Evolutionary conservation across 495 filamentous ascomycete genomes (phyloP).

Genomic region (Penicillium soppii): DNA sequence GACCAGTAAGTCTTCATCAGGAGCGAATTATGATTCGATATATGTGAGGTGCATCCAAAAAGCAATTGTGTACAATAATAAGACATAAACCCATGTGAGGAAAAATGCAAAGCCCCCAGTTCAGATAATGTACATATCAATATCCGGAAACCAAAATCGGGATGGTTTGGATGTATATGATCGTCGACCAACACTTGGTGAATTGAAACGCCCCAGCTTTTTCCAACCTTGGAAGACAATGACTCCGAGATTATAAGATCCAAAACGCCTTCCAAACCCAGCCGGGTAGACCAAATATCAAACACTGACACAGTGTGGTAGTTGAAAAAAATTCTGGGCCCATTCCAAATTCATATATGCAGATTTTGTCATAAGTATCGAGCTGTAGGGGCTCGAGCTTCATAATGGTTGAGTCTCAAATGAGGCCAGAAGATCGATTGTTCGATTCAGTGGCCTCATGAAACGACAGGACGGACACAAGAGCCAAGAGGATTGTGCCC

Average conservation of each 20-base stretch:
- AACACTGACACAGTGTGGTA: neutral
- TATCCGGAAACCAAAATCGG: constrained; percentile 13
- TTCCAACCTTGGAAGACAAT: too few relatives aligned
- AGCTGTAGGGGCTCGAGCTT: constrained; percentile 1
- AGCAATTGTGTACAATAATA: constrained; percentile 9
- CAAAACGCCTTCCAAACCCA: constrained; percentile 5
- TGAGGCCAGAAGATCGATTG: neutral
- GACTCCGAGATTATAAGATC: neutral
- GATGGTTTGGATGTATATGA: constrained; percentile 8
- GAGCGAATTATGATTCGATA: neutral
- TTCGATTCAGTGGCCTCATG: neutral
- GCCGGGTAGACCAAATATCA: neutral
- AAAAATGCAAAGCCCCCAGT: constrained; percentile 7
- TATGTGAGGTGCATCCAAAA: constrained; percentile 5
- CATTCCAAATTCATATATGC: constrained; percentile 5
- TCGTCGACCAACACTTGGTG: neutral
- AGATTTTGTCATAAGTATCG: constrained; percentile 3
- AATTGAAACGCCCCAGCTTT: neutral
- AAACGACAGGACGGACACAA: constrained; percentile 16
- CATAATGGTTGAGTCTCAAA: constrained; percentile 1
- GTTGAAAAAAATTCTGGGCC: constrained; percentile 1
- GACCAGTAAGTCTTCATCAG: too few relatives aligned
- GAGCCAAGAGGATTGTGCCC: constrained; percentile 13
- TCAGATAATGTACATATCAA: constrained; percentile 19
- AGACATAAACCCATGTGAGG: neutral